Base-by-base conservation (phyloP, 2,329 filamentous ascomycete species). In the Zalaria obscura region DNA sequence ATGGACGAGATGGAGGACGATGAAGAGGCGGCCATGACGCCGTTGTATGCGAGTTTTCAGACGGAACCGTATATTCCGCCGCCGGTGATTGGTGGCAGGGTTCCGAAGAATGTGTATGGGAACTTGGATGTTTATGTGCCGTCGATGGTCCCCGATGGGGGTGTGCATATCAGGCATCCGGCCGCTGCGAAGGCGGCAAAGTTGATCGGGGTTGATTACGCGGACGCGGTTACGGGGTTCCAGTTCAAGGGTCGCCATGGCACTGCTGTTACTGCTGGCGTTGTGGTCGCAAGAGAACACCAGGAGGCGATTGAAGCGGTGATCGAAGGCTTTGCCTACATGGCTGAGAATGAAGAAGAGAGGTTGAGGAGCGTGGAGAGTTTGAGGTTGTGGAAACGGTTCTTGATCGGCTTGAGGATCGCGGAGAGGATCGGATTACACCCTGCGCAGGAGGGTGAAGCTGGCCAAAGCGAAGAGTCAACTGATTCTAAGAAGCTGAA, bases 201-300 rank as follows among this genome's bases (percentile, higher is more conserved):
- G 43, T 63, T 88, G 1, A 60, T 95, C 1, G 79, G 79, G 0
- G 71, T 96, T 11, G 87, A 96, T 61, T 93, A 83, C 57, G 85
- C 85, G 2, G 85, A 89, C 28, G 91, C 91, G 0, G 76, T 98
- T 4, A 91, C 81, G 0, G 89, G 89, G 0, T 98, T 96, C 54
- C 72, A 80, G 32, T 98, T 96, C 63, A 80, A 77, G 54, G 87
- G 87, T 1, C 76, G 85, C 3, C 79, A 85, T 42, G 89, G 89
- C 10, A 95, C 86, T 2, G 87, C 91, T 1, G 72, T 95, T 3
- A 63, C 91, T 2, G 73, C 76, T 32, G 91, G 91, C 2, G 73
- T 81, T 1, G 77, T 98, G 1, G 76, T 93, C 1, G 80, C 87
- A 0, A 57, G 62, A 10, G 81, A 89, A 56, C 76, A 78, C 46